Base-by-base conservation (phyloP, 306 rosid genomes). In the Pterocarpus santalinus region DNA sequence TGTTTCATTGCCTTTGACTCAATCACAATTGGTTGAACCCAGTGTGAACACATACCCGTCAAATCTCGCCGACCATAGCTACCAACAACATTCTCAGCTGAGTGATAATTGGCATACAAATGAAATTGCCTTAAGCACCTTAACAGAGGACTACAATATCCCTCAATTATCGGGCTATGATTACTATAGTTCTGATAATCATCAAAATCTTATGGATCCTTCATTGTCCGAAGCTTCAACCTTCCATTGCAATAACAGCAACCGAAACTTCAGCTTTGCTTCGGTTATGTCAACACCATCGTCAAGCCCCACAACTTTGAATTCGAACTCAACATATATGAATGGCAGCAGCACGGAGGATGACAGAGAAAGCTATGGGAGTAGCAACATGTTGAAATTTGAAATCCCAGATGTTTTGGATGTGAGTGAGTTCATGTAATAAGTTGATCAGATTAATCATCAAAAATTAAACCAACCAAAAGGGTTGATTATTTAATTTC, bases 261-360 rank as follows among this genome's bases (percentile, higher is more conserved):
- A 88, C 43, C 85, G 77, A 55, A 85, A 84, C 30, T 86, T 89
- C 75, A 22, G 82, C 73, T 86, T 94, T 62, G 78, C 88, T 28
- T 90, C 97, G 3, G 88, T 88, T 57, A 78, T 90, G n/a, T 91
- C 98, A 3, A 89, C 99, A 1, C 94, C 98, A n/a, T 89, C 92
- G 2, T 89, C 97, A 11, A 94, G 95, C 68, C 91, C 92, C 34
- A 85, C 91, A 4, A 90, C 85, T 11, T 70, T 92, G 82, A 93
- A 95, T 57, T 95, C 99, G 0, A 93, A 83, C 64, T 95, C 97
- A 1, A 87, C 94, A 1, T 67, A 78, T 52, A 60, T 90, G 65
- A 83, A 81, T 10, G 82, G 91, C 77, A 57, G 82, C 85, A 75
- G 75, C 56, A 84, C 90, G 1, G 98, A 95, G 78, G 99, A 93